Conservation (phyloP, 2,329 filamentous ascomycete species). For the Beauveria scarabaeidicola region DNA sequence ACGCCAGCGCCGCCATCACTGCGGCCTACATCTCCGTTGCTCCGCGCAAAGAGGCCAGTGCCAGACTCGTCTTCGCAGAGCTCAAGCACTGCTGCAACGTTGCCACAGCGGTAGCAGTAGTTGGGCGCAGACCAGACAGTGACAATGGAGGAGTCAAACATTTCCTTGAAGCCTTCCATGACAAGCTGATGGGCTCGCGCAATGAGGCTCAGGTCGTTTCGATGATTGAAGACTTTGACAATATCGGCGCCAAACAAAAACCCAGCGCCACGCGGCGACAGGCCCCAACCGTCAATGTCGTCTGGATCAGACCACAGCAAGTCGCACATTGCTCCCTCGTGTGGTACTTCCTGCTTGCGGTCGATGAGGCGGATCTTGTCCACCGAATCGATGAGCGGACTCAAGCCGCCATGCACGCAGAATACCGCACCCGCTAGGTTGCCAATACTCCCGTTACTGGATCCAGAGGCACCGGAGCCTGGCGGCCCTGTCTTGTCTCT, state of each 20-base stretch:
- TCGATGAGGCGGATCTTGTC: constrained; percentile 94
- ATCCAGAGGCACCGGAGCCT: constrained; percentile 69
- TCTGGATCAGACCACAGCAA: constrained; percentile 96
- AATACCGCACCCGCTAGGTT: constrained; percentile 76
- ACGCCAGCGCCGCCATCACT: constrained; percentile 33
- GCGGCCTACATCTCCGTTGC: constrained; percentile 59
- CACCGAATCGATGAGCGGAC: constrained; percentile 82
- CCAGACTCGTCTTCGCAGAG: constrained; percentile 81
- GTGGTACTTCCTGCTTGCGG: constrained; percentile 94
- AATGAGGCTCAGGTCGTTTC: constrained; percentile 85
- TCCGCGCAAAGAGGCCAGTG: constrained; percentile 58
- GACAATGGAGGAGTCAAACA: constrained; percentile 93
- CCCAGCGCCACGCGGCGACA: constrained; percentile 87
- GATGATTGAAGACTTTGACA: constrained; percentile 90
- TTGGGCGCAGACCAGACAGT: constrained; percentile 98
- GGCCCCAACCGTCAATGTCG: constrained; percentile 93
- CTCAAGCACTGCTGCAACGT: constrained; percentile 91
- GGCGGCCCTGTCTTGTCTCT: constrained; percentile 54
- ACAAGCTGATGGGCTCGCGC: constrained; percentile 94
- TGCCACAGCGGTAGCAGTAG: constrained; percentile 93
- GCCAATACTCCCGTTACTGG: constrained; percentile 53
- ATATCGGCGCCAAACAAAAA: constrained; percentile 96
- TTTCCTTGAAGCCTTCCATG: constrained; percentile 99
- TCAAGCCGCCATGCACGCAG: constrained; percentile 91
- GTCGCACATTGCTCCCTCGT: constrained; percentile 98